Evolutionary conservation across 371 early-diverging fungal genomes (phyloP).

Genomic region (Rhizopus delemar): DNA sequence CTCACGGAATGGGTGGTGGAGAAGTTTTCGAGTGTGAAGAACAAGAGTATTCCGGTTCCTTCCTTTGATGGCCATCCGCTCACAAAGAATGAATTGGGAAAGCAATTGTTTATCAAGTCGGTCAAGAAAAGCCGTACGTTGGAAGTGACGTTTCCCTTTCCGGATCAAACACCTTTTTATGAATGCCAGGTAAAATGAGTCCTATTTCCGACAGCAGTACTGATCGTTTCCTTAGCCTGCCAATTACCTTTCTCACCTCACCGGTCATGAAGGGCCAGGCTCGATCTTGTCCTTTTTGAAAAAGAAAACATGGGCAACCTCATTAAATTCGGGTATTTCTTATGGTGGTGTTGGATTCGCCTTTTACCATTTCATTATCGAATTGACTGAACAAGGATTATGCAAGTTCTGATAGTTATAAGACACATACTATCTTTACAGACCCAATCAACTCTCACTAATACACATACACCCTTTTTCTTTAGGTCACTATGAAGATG

Average conservation of each 20-base stretch:
- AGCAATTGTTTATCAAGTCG: conserved; percentile 72
- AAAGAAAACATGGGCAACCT: conserved; percentile 84
- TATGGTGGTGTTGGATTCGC: conserved; percentile 68
- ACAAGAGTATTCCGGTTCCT: conserved; percentile 69
- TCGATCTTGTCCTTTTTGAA: conserved; percentile 84
- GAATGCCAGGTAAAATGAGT: conserved; percentile 45
- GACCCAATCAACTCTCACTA: not conserved
- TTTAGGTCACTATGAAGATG: conserved; percentile 71
- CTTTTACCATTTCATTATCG: conserved; percentile 76
- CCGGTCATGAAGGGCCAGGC: conserved; percentile 85
- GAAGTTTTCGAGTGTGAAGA: conserved; percentile 71
- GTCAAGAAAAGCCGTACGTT: conserved; percentile 77
- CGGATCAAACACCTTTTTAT: conserved; percentile 67
- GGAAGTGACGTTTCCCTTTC: conserved; percentile 82
- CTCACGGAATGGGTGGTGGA: conserved; percentile 76
- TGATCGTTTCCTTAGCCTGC: conserved; percentile 50
- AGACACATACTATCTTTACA: not conserved
- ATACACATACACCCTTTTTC: not conserved
- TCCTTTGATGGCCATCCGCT: conserved; percentile 73
- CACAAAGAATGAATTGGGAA: conserved; percentile 65
- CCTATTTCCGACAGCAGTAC: not conserved
- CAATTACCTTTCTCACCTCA: conserved; percentile 68
- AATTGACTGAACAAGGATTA: conserved; percentile 83
- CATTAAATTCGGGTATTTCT: conserved; percentile 63
- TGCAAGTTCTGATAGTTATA: conserved; percentile 31